A percentile compares a stretch with the other conserved stretches of the same genome.
Conservation (phyloP, 768 basidiomycete species). For the Agrocybe praecox region DNA sequence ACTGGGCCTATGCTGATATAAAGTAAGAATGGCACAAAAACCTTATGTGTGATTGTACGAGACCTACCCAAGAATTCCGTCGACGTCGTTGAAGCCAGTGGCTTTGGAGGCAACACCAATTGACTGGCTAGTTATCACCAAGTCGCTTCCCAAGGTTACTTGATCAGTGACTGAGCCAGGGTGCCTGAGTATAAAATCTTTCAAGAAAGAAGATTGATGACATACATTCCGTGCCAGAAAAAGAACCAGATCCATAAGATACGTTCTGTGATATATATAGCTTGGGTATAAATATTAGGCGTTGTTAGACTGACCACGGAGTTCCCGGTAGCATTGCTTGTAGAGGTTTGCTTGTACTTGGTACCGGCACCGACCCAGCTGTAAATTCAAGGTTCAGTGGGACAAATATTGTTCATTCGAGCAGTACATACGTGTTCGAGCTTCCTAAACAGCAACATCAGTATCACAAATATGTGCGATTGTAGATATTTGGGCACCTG, state of each 20-base stretch:
- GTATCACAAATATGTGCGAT: background rate
- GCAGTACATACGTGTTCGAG: conserved; percentile 29
- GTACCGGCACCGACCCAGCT: conserved; percentile 57
- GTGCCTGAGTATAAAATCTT: background rate
- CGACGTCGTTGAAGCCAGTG: conserved; percentile 18
- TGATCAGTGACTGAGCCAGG: conserved; percentile 47
- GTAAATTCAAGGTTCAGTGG: background rate
- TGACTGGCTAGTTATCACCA: conserved; percentile 19
- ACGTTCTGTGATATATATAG: conserved; percentile 39
- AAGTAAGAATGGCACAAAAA: background rate
- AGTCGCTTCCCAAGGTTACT: conserved; percentile 41
- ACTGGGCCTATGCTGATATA: conserved; percentile 19
- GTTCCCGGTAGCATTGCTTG: conserved; percentile 38
- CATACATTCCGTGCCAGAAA: conserved; percentile 56
- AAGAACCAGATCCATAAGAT: conserved; percentile 55
- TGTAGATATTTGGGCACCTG: conserved; percentile 35
- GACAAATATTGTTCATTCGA: background rate
- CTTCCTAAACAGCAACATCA: conserved; percentile 26
- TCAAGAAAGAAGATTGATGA: conserved; percentile 5
- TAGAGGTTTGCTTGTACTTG: conserved; percentile 45
- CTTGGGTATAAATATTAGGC: background rate
- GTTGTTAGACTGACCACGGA: conserved; percentile 29
- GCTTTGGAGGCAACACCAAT: conserved; percentile 20
- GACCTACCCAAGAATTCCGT: conserved; percentile 21
- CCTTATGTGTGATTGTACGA: background rate